Conservation (phyloP, 2,329 filamentous ascomycete genomes). For the Talaromyces sp. region DNA sequence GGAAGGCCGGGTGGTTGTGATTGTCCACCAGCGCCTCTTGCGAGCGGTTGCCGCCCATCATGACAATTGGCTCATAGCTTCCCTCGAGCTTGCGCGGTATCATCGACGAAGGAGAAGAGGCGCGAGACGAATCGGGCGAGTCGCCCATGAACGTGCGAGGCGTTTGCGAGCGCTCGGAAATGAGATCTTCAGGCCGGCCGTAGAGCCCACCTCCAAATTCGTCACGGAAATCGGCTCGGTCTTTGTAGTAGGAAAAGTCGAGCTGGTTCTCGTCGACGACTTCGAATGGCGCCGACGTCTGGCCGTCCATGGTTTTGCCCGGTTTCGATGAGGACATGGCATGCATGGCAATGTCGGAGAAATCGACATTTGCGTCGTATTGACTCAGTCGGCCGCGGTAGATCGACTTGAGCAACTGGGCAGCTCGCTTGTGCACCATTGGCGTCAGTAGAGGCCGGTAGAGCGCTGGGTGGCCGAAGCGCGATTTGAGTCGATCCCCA, state of each 20-base stretch:
- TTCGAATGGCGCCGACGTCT: slow-evolving; percentile 69
- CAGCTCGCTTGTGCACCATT: slow-evolving; percentile 89
- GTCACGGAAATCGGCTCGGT: slow-evolving; percentile 79
- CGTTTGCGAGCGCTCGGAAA: slow-evolving; percentile 42
- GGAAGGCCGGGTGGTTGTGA: slow-evolving; percentile 34
- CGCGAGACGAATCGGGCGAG: slow-evolving; percentile 36
- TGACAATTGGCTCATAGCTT: slow-evolving; percentile 16
- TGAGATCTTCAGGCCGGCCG: slow-evolving; percentile 41
- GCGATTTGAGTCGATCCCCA: slow-evolving; percentile 64
- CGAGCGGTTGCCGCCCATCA: slow-evolving; percentile 11
- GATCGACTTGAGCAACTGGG: slow-evolving; percentile 78
- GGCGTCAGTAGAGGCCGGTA: slow-evolving; percentile 87
- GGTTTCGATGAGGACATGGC: slow-evolving; percentile 63
- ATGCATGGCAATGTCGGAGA: slow-evolving; percentile 78
- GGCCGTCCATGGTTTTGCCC: slow-evolving; percentile 44
- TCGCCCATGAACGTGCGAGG: slow-evolving; percentile 32
- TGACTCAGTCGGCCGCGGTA: slow-evolving; percentile 75
- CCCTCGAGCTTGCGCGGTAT: slow-evolving; percentile 23
- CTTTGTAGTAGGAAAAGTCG: slow-evolving; percentile 89
- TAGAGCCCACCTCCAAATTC: slow-evolving; percentile 73
- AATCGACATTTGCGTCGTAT: slow-evolving; percentile 33
- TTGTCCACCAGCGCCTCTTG: slow-evolving; percentile 11
- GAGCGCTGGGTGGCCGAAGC: slow-evolving; percentile 85
- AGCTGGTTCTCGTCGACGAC: slow-evolving; percentile 80
- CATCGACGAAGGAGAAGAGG: slow-evolving; percentile 35